These are phyloP conservation scores for Solidago caesia DNA, from an alignment of 129 eudicot species.

Conservation along the genomic window DNA sequence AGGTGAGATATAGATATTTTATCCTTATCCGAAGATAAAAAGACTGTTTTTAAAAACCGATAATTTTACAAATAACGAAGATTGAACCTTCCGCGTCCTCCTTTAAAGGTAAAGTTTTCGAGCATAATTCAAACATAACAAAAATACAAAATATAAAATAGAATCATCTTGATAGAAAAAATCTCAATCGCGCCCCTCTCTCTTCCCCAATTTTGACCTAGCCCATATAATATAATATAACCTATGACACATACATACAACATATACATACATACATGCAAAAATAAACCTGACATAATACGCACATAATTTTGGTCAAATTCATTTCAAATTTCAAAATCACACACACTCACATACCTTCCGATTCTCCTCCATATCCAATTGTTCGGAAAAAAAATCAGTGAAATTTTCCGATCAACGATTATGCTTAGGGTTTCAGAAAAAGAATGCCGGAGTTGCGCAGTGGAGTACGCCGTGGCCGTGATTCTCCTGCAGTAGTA, in stretches of 20 bases:
- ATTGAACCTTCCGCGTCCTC: no score
- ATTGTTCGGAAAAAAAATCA: neutral
- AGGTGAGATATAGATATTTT: no score
- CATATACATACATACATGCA: neutral
- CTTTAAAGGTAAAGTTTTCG: no score
- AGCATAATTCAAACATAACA: no score
- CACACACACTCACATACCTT: neutral
- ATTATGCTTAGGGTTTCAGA: slow-evolving; percentile 35
- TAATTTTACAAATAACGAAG: no score
- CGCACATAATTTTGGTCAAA: neutral
- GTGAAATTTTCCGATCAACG: neutral
- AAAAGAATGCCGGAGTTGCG: slow-evolving; percentile 62
- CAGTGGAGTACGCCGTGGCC: slow-evolving; percentile 45
- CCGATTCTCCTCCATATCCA: no score
- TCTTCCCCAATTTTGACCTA: slow-evolving; percentile 3
- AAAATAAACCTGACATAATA: neutral
- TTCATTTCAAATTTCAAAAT: neutral
- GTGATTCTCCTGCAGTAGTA: slow-evolving; percentile 37
- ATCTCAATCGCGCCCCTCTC: neutral
- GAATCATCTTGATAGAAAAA: neutral
- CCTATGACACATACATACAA: no score
- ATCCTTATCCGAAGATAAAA: no score
- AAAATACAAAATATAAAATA: neutral
- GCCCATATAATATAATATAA: neutral
- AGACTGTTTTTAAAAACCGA: no score